phyloP scores from a whole-genome alignment of 805 yeast species.

The Hanseniaspora clermontiae region DNA sequence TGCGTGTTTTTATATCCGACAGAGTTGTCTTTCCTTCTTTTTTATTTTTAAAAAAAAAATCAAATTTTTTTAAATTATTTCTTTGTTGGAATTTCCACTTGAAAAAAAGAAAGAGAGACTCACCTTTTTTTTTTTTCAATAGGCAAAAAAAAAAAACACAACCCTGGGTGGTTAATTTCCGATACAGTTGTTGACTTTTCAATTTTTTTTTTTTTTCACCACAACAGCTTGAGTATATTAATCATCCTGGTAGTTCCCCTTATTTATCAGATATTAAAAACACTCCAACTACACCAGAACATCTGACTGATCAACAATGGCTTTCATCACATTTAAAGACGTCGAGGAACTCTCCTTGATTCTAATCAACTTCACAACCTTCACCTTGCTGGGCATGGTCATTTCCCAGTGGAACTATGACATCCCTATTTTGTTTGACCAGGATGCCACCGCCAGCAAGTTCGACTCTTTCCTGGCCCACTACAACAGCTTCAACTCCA shows the following conservation, averaged over 20 bases:
- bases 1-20: background rate
- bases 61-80: too few relatives aligned
- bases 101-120: too few relatives aligned
- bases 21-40: background rate
- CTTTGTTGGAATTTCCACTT: background rate
- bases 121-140: too few relatives aligned
- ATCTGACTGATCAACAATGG: background rate
- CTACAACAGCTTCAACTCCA: constrained; percentile 58
- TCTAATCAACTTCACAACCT: constrained; percentile 34
- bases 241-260: background rate
- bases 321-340: constrained; percentile 21
- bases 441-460: constrained; percentile 37
- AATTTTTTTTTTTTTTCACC: too few relatives aligned
- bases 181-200: too few relatives aligned
- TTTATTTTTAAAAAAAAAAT: too few relatives aligned
- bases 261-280: too few relatives aligned
- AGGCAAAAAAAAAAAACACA: too few relatives aligned
- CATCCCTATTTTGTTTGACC: constrained; percentile 55
- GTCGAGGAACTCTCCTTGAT: constrained; percentile 25
- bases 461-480: constrained; percentile 56
- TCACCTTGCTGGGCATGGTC: constrained; percentile 69
- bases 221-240: too few relatives aligned
- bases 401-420: constrained; percentile 77
- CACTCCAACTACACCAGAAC: background rate
- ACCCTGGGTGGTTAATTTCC: too few relatives aligned